Base-by-base conservation (phyloP, 805 yeast genomes). In the Candida sanyiensis region DNA sequence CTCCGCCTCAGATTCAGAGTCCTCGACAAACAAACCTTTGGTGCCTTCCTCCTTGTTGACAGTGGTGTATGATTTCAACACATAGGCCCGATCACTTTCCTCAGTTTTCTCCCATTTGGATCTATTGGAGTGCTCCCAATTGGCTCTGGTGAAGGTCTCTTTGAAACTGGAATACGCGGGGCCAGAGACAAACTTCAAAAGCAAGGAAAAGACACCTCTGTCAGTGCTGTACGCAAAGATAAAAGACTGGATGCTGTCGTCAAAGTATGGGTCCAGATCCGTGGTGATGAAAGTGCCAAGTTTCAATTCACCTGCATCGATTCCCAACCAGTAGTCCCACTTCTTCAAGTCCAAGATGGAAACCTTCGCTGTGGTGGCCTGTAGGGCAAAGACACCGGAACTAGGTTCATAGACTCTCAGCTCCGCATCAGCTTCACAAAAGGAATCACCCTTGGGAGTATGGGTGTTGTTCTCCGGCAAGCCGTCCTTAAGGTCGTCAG, bases 231-330 rank as follows among this genome's bases (percentile, higher is more conserved):
- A 69, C 55, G 83, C 82, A 69, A 85, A 87, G 11, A 82, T 70
- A 48, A 87, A 82, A 1, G 84, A 69, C 11, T 58, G 47, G 23
- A 70, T 62, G 10, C 71, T 77, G 44, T 66, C 69, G 52, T 80
- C 77, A 54, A 84, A 80, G n/a, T 72, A 67, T 2, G 93, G 86
- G 51, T 73, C 78, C 59, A 86, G 62, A 21, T 69, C 67, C 10
- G 73, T 67, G 9, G 64, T 54, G 17, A 82, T 56, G 4, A 54
- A 56, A 5, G 69, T 57, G 2, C 72, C 73, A 5, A 77, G 39
- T 3, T 56, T 44, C 6, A 49, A 48, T 5, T 54, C 50, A 2
- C 48, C 48, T 5, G 59, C 54, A 9, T 55, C 51, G 7, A 80
- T 60, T 8, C 72, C 70, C 25, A 87, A 55, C 62, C 74, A 68